A percentile compares a stretch with the other conserved stretches of the same genome.
Conservation (phyloP, 108 stramenopile genomes). For the Nitzschia sp. region DNA sequence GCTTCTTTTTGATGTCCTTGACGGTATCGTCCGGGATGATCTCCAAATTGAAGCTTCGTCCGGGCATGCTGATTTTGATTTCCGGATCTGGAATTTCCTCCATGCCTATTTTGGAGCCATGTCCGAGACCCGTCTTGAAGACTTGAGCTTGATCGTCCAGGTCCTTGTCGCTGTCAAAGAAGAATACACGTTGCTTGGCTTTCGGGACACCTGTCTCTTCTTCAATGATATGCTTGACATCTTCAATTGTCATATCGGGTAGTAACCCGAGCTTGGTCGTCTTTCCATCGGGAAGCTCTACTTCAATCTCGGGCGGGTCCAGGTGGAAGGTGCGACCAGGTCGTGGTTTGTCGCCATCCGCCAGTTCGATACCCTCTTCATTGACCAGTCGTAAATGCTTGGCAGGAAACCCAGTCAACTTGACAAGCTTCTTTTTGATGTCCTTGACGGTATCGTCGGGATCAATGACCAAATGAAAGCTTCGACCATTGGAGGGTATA, state of each 20-base stretch:
- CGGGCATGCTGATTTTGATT: not conserved
- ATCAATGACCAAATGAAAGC: conserved; percentile 15
- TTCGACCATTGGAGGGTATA: conserved; percentile 15
- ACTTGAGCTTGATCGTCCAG: conserved; percentile 10
- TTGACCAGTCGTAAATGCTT: conserved; percentile 6
- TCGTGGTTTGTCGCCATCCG: not conserved
- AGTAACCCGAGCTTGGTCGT: not conserved
- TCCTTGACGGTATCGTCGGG: conserved; percentile 24
- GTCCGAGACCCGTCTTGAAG: conserved; percentile 3
- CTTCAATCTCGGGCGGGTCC: conserved; percentile 5
- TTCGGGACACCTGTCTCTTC: conserved; percentile 20
- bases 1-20: conserved; percentile 10
- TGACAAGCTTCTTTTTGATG: conserved; percentile 14
- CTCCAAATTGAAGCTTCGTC: not conserved
- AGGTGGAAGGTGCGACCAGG: not conserved
- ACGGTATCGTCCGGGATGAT: conserved; percentile 19
- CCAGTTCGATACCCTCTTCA: conserved; percentile 7
- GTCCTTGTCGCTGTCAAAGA: conserved; percentile 23
- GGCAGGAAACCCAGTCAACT: conserved; percentile 5
- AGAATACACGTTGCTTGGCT: conserved; percentile 21
- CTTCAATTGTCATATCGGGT: conserved; percentile 17
- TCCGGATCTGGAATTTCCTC: not conserved
- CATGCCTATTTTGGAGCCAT: conserved; percentile 1
- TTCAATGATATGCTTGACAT: conserved; percentile 26
- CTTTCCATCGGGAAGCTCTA: conserved; percentile 1